These are phyloP conservation scores for Lithohypha guttulata DNA, from an alignment of 2,329 filamentous ascomycete genomes.

Conservation along the genomic window DNA sequence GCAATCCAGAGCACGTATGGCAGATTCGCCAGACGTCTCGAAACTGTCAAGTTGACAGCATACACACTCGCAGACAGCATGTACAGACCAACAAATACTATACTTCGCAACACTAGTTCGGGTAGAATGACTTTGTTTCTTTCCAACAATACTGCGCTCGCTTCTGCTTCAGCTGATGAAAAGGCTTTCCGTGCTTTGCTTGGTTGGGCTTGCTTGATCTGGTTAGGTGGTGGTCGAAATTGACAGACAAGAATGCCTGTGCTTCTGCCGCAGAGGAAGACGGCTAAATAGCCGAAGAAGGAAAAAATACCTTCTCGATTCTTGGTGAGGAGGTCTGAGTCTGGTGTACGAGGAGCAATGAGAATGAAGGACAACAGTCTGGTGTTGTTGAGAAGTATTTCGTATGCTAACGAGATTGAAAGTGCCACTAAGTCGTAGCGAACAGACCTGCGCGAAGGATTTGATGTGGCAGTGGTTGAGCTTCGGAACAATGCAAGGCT, in stretches of 20 bases:
- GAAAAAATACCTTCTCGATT: conserved; percentile 95
- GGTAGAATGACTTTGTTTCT: conserved; percentile 10
- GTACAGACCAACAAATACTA: conserved; percentile 61
- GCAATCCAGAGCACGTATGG: conserved; percentile 88
- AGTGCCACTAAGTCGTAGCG: conserved; percentile 69
- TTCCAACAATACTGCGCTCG: neutral
- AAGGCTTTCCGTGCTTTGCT: neutral
- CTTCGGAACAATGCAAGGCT: conserved; percentile 56
- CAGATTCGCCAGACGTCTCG: conserved; percentile 80
- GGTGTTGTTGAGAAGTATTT: conserved; percentile 64
- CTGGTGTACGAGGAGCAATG: conserved; percentile 58
- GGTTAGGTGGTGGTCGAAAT: neutral
- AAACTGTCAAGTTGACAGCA: conserved; percentile 66
- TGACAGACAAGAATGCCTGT: conserved; percentile 72
- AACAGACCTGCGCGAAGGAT: conserved; percentile 59
- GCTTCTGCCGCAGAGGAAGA: conserved; percentile 83
- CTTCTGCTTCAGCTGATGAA: conserved; percentile 15
- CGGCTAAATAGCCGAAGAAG: conserved; percentile 84
- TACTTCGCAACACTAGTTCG: conserved; percentile 11
- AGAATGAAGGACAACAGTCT: conserved; percentile 73
- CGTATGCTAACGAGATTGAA: conserved; percentile 58
- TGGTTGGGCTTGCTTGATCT: neutral
- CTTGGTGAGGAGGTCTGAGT: conserved; percentile 60
- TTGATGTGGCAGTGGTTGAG: conserved; percentile 46
- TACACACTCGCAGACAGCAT: conserved; percentile 54